Base-by-base conservation (phyloP, 805 yeast species). In the Zygosaccharomyces gambellarensis region DNA sequence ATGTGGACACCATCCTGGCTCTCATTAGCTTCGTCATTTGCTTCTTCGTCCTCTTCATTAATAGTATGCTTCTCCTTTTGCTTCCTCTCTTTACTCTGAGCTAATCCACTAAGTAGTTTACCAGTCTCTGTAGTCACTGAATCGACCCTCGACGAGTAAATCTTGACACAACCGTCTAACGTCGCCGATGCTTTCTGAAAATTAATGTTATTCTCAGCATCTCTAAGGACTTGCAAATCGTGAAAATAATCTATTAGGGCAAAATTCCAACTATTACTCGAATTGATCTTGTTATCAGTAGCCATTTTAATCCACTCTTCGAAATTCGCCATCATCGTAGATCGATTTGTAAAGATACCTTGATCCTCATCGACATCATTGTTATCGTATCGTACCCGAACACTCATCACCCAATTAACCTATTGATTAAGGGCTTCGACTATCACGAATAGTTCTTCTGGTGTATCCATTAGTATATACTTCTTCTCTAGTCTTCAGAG, bases 41-140 rank as follows among this genome's bases (percentile, higher is more conserved):
- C 62, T 5, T 49, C 60, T 17, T 48, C 62, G 11, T 55, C 64
- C 3, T 55, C 62, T 1, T 47, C 61, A 21, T 43, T 62, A 9
- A 59, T 65, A 25, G 28, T 8, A 25, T 6, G 28, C 8, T 59
- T 69, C 2, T 51, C 61, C 5, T 55, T 46, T 11, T 43, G 47
- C 2, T 58, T 62, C 9, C 55, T 54, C 14, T 56, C 59, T 22
- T 68, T 69, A 41, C 74, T 70, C 5, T 75, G 71, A 2, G 90
- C 82, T 48, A 87, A 68, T 3, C 96, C 95, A 66, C 87, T 85
- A 31, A 90, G 68, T 48, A 92, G 72, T 58, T 82, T 81, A 2
- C 96, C 95, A 0, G 97, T 90, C 60, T 90, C 97, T 7, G 85
- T 83, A 4, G 90, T 95, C 0, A 89, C 95, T 0, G 96, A 85